A percentile compares a stretch with the other conserved stretches of the same genome.
These are phyloP conservation scores for Sporothrix luriei DNA, from an alignment of 2,329 filamentous ascomycete genomes.

Conservation along the genomic window DNA sequence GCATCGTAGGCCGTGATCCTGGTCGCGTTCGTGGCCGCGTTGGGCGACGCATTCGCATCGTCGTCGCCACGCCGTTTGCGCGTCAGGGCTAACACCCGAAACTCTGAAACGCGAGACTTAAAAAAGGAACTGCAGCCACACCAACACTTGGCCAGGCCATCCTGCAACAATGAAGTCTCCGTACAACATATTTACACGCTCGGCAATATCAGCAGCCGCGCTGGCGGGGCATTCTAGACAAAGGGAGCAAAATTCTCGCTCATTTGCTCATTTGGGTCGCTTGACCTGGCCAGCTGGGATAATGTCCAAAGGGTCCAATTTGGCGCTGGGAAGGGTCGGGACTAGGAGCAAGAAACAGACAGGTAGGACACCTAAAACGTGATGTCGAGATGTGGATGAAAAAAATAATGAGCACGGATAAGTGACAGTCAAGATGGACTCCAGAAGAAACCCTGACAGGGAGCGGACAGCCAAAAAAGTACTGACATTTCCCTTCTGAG, in stretches of 20 bases:
- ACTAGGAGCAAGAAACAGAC: not conserved
- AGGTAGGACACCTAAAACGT: not conserved
- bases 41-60: slow-evolving; percentile 24
- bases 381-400: not conserved
- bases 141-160: not conserved
- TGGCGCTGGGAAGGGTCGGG: slow-evolving; percentile 14
- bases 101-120: slow-evolving; percentile 31
- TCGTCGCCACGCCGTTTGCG: slow-evolving; percentile 9
- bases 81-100: slow-evolving; percentile 20
- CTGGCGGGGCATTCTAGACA: slow-evolving; percentile 4
- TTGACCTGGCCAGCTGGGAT: slow-evolving; percentile 17
- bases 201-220: slow-evolving; percentile 28
- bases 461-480: not conserved
- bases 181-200: slow-evolving; percentile 8
- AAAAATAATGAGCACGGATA: not conserved
- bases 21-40: slow-evolving; percentile 31
- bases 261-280: slow-evolving; percentile 29
- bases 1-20: slow-evolving; percentile 23
- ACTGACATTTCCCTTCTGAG: not conserved
- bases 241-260: slow-evolving; percentile 1
- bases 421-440: not conserved
- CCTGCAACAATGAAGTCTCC: not conserved
- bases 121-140: slow-evolving; percentile 13
- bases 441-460: not conserved
- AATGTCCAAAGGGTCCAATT: slow-evolving; percentile 12